These are phyloP conservation scores for Pistacia atlantica DNA, from an alignment of 345 rosid genomes.

Conservation along the genomic window DNA sequence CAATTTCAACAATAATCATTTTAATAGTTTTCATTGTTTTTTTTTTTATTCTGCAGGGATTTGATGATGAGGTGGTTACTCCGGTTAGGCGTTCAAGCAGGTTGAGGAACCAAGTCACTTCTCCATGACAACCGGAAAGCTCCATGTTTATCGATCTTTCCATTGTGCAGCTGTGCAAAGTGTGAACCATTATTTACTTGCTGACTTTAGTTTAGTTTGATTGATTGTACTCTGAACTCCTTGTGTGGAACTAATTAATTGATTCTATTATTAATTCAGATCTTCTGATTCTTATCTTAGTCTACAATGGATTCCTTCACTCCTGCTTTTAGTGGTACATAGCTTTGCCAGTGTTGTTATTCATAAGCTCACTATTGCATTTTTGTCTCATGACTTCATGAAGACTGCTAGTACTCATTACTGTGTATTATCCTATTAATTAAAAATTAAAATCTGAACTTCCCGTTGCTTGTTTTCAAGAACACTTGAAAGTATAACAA, in stretches of 20 bases:
- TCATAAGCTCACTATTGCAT: no score
- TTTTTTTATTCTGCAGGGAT: slow-evolving; percentile 43
- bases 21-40: slow-evolving; percentile 6
- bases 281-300: slow-evolving; percentile 9
- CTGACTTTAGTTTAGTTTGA: slow-evolving; percentile 26
- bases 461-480: not conserved
- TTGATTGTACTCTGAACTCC: slow-evolving; percentile 2
- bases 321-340: no score
- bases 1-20: not conserved
- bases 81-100: slow-evolving; percentile 92
- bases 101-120: slow-evolving; percentile 52
- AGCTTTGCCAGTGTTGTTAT: no score
- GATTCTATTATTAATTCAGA: slow-evolving; percentile 2
- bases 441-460: no score
- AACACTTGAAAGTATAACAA: not conserved
- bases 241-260: not conserved
- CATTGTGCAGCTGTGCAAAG: slow-evolving; percentile 35
- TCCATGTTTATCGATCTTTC: not conserved
- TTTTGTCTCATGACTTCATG: no score
- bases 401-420: no score
- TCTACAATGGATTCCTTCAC: not conserved
- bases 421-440: no score
- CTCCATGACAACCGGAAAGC: slow-evolving; percentile 40
- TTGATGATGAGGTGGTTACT: slow-evolving; percentile 57
- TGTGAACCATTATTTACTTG: slow-evolving; percentile 9